A percentile compares a stretch with the other conserved stretches of the same genome.
Evolutionary conservation across 148 eudicot species (phyloP).

Genomic region (Silene latifolia): DNA sequence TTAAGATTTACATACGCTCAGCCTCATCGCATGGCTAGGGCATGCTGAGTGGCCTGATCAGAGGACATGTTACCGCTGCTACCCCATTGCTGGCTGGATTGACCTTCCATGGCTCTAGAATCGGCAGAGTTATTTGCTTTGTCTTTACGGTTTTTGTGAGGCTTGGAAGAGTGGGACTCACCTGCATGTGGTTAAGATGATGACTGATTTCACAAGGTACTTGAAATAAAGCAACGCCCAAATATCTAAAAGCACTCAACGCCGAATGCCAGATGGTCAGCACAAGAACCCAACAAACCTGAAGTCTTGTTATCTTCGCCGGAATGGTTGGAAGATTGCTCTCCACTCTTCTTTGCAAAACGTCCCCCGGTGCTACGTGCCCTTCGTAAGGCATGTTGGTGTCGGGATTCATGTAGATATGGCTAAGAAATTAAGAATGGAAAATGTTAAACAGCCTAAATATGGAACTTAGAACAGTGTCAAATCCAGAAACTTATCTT

Average conservation of each 20-base stretch:
- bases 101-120: constrained; percentile 32
- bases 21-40: constrained; percentile 42
- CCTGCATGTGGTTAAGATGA: constrained; percentile 28
- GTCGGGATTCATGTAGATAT: constrained; percentile 94
- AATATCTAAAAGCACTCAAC: neutral
- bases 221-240: neutral
- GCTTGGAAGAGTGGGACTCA: constrained; percentile 20
- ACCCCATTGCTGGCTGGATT: constrained; percentile 52
- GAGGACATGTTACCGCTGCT: constrained; percentile 27
- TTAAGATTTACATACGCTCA: constrained; percentile 9
- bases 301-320: constrained; percentile 34
- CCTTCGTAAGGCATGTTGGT: constrained; percentile 90
- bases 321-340: constrained; percentile 33
- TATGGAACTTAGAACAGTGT: neutral
- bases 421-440: constrained; percentile 42
- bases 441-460: neutral
- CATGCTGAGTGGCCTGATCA: constrained; percentile 42
- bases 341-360: constrained; percentile 68
- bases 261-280: neutral
- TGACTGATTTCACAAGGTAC: constrained; percentile 2
- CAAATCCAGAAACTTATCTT: neutral
- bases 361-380: constrained; percentile 88
- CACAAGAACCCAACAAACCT: constrained; percentile 12
- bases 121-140: constrained; percentile 9
- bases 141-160: constrained; percentile 23